Percentiles rank a stretch among this genome's conserved stretches.
phyloP scores from a whole-genome alignment of 1,284 basidiomycete species.

The Ustilago loliicola region DNA sequence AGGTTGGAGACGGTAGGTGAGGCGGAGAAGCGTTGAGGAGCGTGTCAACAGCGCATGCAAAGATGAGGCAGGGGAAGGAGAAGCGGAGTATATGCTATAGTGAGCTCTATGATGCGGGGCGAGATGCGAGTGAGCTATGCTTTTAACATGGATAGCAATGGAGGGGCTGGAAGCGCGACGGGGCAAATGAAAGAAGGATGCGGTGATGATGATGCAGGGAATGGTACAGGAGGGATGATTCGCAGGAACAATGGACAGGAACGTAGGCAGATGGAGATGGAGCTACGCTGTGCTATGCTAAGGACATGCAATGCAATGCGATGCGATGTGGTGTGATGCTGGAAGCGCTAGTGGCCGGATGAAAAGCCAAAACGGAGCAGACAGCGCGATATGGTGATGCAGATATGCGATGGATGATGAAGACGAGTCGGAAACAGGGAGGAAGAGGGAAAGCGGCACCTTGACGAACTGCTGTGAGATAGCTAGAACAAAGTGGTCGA shows the following conservation, averaged over 20 bases:
- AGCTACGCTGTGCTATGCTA: constrained; percentile 19
- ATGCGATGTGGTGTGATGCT: constrained; percentile 1
- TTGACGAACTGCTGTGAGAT: neutral
- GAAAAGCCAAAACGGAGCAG: constrained; percentile 16
- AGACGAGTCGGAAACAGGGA: neutral
- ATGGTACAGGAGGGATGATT: constrained; percentile 1
- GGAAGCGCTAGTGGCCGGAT: constrained; percentile 3
- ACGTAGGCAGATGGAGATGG: neutral
- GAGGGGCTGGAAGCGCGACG: neutral
- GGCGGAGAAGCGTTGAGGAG: neutral
- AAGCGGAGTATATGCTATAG: constrained; percentile 2
- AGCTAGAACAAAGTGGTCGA: constrained; percentile 1
- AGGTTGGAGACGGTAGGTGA: neutral
- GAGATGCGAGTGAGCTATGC: constrained; percentile 20
- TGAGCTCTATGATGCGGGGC: constrained; percentile 19
- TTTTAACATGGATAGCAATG: constrained; percentile 14
- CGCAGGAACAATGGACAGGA: constrained; percentile 1
- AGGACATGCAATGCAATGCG: constrained; percentile 29
- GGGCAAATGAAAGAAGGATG: neutral
- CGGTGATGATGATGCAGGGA: constrained; percentile 11
- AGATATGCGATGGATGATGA: constrained; percentile 2
- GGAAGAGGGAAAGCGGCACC: neutral
- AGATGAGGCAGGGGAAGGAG: neutral
- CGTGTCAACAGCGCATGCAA: constrained; percentile 4
- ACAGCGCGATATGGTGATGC: neutral